Conservation (phyloP, 2,329 filamentous ascomycete species). For the Sporothrix pseudoabietina region DNA sequence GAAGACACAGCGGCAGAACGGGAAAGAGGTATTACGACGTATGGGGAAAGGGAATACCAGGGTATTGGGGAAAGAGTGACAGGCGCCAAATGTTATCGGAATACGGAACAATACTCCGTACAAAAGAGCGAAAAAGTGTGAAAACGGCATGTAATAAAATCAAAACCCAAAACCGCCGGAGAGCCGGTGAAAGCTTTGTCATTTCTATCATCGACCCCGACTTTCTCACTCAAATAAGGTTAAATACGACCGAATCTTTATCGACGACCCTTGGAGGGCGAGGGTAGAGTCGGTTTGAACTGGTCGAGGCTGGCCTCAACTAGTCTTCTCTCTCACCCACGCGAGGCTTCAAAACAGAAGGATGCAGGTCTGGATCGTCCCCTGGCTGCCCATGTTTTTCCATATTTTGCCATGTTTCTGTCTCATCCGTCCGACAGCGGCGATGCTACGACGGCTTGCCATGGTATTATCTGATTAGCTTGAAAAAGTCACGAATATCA, state of each 20-base stretch:
- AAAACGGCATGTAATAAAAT: not conserved
- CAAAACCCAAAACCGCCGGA: not conserved
- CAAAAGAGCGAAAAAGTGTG: not conserved
- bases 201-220: not conserved
- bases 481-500: no score
- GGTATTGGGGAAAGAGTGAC: constrained; percentile 1
- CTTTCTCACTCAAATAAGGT: no score
- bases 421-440: not conserved
- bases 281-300: constrained; percentile 6
- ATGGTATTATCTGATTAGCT: not conserved
- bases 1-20: not conserved
- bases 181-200: not conserved
- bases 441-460: not conserved
- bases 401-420: not conserved
- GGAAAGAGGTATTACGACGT: not conserved
- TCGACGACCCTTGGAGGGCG: not conserved
- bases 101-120: not conserved
- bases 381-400: no score
- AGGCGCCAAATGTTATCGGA: not conserved
- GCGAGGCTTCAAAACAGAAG: not conserved
- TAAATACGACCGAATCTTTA: no score
- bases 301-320: not conserved
- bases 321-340: not conserved
- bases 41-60: not conserved
- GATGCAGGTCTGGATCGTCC: not conserved